Percentiles rank a stretch among this genome's conserved stretches.
These are phyloP conservation scores for Piloderma croceum DNA, from an alignment of 768 basidiomycete genomes.

Conservation along the genomic window DNA sequence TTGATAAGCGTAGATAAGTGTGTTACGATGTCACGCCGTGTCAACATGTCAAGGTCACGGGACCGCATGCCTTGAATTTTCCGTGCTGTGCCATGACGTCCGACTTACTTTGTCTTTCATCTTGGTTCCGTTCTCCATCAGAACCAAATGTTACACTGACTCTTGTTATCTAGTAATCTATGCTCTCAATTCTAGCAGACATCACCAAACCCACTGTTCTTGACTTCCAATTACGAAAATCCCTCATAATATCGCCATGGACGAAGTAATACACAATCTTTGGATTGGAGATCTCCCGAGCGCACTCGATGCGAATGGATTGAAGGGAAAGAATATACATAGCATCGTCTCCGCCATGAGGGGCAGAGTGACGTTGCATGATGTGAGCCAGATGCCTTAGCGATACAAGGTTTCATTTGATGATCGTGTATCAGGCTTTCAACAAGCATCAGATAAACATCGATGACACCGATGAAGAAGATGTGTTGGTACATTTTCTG, in stretches of 20 bases:
- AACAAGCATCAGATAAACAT: slow-evolving; percentile 73
- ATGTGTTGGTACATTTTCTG: slow-evolving; percentile 73
- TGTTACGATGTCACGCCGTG: too few species aligned
- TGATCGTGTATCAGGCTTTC: slow-evolving; percentile 52
- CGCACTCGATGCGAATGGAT: slow-evolving; percentile 53
- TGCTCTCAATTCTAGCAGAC: too few species aligned
- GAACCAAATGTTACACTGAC: too few species aligned
- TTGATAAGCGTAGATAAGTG: too few species aligned
- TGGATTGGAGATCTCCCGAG: slow-evolving; percentile 83
- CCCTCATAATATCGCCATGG: slow-evolving; percentile 52
- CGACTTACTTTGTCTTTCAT: too few species aligned
- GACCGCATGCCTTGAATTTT: too few species aligned
- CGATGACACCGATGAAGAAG: slow-evolving; percentile 70
- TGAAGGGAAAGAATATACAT: slow-evolving; percentile 68
- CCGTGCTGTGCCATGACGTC: too few species aligned
- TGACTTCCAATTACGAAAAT: too few species aligned
- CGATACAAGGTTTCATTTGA: not conserved
- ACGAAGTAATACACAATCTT: slow-evolving; percentile 71
- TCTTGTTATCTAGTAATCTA: too few species aligned
- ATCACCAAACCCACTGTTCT: too few species aligned
- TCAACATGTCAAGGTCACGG: too few species aligned
- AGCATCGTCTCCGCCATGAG: slow-evolving; percentile 72
- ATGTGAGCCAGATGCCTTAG: slow-evolving; percentile 35
- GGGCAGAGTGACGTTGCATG: slow-evolving; percentile 58
- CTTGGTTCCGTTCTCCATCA: too few species aligned